Base-by-base conservation (phyloP, 805 yeast species). In the Starmerella bacillaris region DNA sequence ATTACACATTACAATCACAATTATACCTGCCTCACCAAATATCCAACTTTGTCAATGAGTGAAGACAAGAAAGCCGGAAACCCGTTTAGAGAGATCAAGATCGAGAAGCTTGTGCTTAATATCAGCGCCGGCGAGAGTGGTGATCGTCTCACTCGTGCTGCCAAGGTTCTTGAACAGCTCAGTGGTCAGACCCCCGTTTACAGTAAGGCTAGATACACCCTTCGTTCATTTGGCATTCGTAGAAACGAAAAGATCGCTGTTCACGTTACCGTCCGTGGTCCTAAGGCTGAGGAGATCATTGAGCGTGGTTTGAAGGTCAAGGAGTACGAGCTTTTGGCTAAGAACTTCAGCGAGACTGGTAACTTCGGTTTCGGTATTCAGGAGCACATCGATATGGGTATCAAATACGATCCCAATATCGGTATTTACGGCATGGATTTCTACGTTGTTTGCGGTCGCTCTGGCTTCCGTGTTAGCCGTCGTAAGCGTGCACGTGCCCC, bases 151-250 rank as follows among this genome's bases (percentile, higher is more conserved):
- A 89, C 98, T 73, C 86, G 98, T 79, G 98, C 98, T 58, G 89
- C 98, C 63, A 89, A 89, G 76, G 98, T 89, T 60, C 75, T 89
- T 63, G 98, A 89, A 73, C 98, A 89, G 74, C 78, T 89, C 59
- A 86, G 96, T 56, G 98, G 98, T 84, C 98, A 89, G 73, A 89
- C 98, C 59, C 98, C 98, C 65, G 98, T 89, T 57, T 94, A 80
- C 68, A 84, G 96, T 58, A 89, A 89, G 78, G 98, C 98, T 59
- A 80, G 98, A 74, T 89, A 89, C 82, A 89, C 98, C 53, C 95
- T 89, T 60, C 83, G 98, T 78, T 79, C 96, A 50, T 89, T 89
- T 69, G 94, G 95, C 77, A 89, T 89, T 76, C 84, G 98, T 77
- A 82, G 98, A 80, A 89, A 89, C 72, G 98, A 89, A 70, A 86